Evolutionary conservation across 2,329 filamentous ascomycete genomes (phyloP).

Genomic region (Sclerotinia subarctica): DNA sequence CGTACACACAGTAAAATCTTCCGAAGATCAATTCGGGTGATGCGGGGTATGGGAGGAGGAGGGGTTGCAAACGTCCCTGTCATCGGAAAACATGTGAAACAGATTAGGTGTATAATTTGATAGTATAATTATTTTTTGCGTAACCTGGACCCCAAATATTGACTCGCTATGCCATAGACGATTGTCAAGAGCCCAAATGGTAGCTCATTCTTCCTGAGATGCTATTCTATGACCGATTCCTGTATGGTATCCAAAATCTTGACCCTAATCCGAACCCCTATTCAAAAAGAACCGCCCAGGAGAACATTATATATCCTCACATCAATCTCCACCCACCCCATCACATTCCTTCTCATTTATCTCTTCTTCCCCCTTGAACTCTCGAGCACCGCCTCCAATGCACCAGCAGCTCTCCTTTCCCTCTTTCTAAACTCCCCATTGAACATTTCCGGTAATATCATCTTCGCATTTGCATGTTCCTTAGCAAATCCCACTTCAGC

Average conservation of each 20-base stretch:
- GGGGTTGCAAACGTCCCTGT: too few species aligned
- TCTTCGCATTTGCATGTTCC: constrained; percentile 71
- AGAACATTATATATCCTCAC: neutral
- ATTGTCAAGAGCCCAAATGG: constrained; percentile 1
- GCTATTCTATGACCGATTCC: constrained; percentile 3
- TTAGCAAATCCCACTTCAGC: constrained; percentile 68
- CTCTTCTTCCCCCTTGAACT: constrained; percentile 30
- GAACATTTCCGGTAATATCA: constrained; percentile 61
- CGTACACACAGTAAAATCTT: neutral
- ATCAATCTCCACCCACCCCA: neutral
- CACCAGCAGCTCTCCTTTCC: constrained; percentile 56
- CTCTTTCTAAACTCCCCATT: constrained; percentile 57
- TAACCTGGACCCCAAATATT: neutral
- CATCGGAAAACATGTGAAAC: too few species aligned
- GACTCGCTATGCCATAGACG: constrained; percentile 9
- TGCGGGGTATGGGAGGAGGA: neutral
- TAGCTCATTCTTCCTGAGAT: constrained; percentile 7
- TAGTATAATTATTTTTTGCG: neutral
- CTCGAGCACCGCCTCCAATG: constrained; percentile 50
- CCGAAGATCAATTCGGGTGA: neutral
- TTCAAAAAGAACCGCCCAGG: neutral
- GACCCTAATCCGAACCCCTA: neutral
- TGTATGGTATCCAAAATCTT: neutral
- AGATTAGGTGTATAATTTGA: neutral
- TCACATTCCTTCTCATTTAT: constrained; percentile 20